These are phyloP conservation scores for Tylopilus cervinicoccineus DNA, from an alignment of 768 basidiomycete genomes.

Conservation along the genomic window DNA sequence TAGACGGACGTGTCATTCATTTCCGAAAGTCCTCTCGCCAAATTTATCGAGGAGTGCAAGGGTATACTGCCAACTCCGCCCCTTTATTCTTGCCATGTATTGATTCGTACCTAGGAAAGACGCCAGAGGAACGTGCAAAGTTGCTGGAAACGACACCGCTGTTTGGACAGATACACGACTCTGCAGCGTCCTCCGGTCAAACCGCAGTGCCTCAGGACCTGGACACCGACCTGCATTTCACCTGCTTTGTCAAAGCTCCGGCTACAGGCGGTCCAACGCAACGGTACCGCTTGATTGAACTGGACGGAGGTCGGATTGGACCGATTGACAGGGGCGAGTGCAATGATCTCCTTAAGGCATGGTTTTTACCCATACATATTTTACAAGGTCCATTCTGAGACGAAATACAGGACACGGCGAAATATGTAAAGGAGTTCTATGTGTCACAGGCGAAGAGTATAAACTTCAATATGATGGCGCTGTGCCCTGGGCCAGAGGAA, in stretches of 20 bases:
- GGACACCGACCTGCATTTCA: constrained; percentile 81
- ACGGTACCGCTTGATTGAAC: constrained; percentile 61
- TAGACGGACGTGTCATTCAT: constrained; percentile 56
- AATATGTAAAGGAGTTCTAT: constrained; percentile 41
- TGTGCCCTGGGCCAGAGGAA: constrained; percentile 31
- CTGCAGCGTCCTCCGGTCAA: constrained; percentile 68
- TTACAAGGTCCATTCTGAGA: background rate
- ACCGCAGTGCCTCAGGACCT: constrained; percentile 57
- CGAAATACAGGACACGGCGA: constrained; percentile 40
- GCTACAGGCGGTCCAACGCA: constrained; percentile 28
- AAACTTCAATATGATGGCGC: constrained; percentile 47
- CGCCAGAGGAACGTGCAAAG: constrained; percentile 69
- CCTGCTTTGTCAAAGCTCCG: constrained; percentile 76
- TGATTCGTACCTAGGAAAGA: constrained; percentile 44
- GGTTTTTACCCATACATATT: background rate
- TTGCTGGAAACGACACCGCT: constrained; percentile 72
- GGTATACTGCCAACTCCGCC: constrained; percentile 35
- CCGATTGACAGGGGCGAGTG: constrained; percentile 78
- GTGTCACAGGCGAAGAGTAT: constrained; percentile 36
- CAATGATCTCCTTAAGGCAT: constrained; percentile 54
- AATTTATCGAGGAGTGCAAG: constrained; percentile 63
- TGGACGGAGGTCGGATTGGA: constrained; percentile 76
- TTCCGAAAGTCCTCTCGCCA: constrained; percentile 56
- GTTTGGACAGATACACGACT: constrained; percentile 74
- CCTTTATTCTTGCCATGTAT: background rate